Percentiles rank a stretch among this genome's conserved stretches.
Evolutionary conservation across 768 basidiomycete species (phyloP).

Genomic region (Pisolithus microcarpus): DNA sequence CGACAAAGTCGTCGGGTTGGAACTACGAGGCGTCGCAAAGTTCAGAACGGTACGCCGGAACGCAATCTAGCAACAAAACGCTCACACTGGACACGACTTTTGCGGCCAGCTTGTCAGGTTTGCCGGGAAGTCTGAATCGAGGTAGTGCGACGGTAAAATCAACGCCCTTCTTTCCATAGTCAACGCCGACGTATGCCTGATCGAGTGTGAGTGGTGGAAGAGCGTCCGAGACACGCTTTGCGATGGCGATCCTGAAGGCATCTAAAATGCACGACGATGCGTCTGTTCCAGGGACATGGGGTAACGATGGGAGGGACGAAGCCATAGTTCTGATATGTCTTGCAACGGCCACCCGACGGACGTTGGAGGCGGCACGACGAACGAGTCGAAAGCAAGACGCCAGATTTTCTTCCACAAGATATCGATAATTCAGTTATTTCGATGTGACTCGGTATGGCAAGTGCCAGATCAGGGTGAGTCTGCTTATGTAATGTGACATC

Average conservation of each 20-base stretch:
- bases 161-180: constrained; percentile 88
- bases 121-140: constrained; percentile 81
- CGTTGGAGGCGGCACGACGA: no score
- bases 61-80: constrained; percentile 5
- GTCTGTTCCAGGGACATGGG: constrained; percentile 43
- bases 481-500: no score
- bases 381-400: no score
- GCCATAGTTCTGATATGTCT: constrained; percentile 19
- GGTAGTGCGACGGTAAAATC: constrained; percentile 91
- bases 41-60: background rate
- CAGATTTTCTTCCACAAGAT: no score
- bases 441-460: no score
- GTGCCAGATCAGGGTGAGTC: no score
- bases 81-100: constrained; percentile 69
- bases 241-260: constrained; percentile 75
- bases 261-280: constrained; percentile 65
- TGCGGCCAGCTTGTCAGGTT: constrained; percentile 69
- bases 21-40: constrained; percentile 46
- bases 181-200: constrained; percentile 77
- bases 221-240: constrained; percentile 59
- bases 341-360: background rate
- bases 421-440: no score
- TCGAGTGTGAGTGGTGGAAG: constrained; percentile 61
- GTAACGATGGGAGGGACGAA: constrained; percentile 32
- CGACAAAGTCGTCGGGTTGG: constrained; percentile 72